Percentiles rank a stretch among this genome's conserved stretches.
These are phyloP conservation scores for Athelia psychrophila DNA, from an alignment of 1,284 basidiomycete genomes.

Conservation along the genomic window DNA sequence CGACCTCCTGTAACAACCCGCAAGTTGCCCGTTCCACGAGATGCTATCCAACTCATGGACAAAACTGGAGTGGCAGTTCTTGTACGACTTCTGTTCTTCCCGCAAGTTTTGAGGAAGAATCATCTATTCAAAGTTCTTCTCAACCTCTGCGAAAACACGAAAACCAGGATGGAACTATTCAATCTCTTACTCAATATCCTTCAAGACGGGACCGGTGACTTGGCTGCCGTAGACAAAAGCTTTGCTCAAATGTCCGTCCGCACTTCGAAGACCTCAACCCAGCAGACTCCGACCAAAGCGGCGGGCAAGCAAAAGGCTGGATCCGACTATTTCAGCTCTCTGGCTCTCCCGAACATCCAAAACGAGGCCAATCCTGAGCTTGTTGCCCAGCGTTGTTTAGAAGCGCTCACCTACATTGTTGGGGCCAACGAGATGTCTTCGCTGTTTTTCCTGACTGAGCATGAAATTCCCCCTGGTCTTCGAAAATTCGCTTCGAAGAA, in stretches of 20 bases:
- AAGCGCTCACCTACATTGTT: constrained; percentile 86
- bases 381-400: constrained; percentile 90
- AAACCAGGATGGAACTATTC: constrained; percentile 90
- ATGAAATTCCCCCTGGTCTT: constrained; percentile 79
- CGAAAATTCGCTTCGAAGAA: constrained; percentile 72
- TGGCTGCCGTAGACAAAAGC: constrained; percentile 89
- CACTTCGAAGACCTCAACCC: constrained; percentile 51
- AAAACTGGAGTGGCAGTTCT: constrained; percentile 88
- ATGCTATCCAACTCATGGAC: constrained; percentile 94
- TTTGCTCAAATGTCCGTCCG: constrained; percentile 90
- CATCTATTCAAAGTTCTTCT: constrained; percentile 89
- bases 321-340: constrained; percentile 48
- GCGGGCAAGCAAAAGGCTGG: constrained; percentile 65
- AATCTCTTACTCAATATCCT: constrained; percentile 90
- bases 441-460: constrained; percentile 92
- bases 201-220: constrained; percentile 93
- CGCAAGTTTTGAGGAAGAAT: constrained; percentile 85
- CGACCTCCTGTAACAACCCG: constrained; percentile 31
- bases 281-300: constrained; percentile 63
- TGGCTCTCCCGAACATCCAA: constrained; percentile 63
- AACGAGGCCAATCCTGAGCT: constrained; percentile 87
- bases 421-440: constrained; percentile 80
- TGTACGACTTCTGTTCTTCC: constrained; percentile 94
- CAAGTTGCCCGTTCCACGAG: constrained; percentile 60
- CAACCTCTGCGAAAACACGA: constrained; percentile 94